Evolutionary conservation across 2,329 filamentous ascomycete species (phyloP), one percentile per base, ranked within the genome.

Genomic region (Eurotiales sp.): DNA sequence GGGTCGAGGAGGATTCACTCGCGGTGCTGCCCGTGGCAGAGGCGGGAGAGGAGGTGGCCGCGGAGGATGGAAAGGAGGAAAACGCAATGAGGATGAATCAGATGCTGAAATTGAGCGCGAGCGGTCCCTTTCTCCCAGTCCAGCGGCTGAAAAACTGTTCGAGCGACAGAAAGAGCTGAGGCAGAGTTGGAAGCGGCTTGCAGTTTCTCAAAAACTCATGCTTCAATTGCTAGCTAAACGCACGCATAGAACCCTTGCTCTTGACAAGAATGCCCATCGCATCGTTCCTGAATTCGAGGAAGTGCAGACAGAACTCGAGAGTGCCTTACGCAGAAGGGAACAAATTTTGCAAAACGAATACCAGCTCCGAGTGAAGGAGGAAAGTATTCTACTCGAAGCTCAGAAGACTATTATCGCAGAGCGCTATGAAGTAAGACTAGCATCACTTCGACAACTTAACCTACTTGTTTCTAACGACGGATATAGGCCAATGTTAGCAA

Each of bases 131-230:
- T 69, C 68, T 2, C 67, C 68, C 5, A 65, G 60, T 55, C 63
- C 64, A 50, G 58, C 64, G 34, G 65, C 70, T 34, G 62, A 70
- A 56, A 64, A 66, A 30, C 63, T 74, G 21, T 67, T 68, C 49
- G 63, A 69, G 37, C 67, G 73, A 8, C 70, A 74, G 58, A 66
- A 67, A 14, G 70, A 75, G 53, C 53, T 76, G 32, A 69, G 71
- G 39, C 63, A 64, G 23, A 64, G 69, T 8, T 76, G 72, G 55
- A 71, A 67, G 52, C 66, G 64, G 45, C 64, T 76, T 11, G 72
- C 68, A 22, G 61, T 65, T 19, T 69, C 67, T 4, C 73, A 76
- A 52, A 60, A 66, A 45, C 56, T 72, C 25, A 67, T 72, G 11
- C 59, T 76, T 42, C 64, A 63, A 22, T 61, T 71, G 10, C 54